phyloP scores from a whole-genome alignment of 345 rosid species.

The Excoecaria agallocha region DNA sequence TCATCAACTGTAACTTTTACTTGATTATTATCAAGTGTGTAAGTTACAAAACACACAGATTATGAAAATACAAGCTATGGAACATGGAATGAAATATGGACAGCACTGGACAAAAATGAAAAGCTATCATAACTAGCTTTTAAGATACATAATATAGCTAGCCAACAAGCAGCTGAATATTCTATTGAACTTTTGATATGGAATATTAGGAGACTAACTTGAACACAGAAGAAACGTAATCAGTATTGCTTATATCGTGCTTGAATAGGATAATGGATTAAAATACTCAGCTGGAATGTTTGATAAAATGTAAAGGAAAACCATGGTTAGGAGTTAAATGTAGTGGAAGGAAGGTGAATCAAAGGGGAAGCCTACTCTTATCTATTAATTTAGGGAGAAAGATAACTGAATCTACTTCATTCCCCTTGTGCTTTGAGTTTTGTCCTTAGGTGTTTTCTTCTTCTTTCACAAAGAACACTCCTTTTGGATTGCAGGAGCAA shows the following conservation, averaged over 20 bases:
- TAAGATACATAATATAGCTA: not conserved
- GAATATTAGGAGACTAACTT: not conserved
- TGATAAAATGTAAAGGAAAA: not conserved
- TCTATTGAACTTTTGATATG: not conserved
- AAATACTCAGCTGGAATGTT: not conserved
- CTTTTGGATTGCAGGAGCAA: constrained; percentile 60
- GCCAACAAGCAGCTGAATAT: not conserved
- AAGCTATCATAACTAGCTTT: not conserved
- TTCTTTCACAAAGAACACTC: not conserved
- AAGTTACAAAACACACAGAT: not conserved
- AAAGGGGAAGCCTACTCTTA: not conserved
- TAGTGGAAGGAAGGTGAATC: not conserved
- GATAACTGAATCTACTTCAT: not conserved
- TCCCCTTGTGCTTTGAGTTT: not conserved
- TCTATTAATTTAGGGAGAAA: not conserved
- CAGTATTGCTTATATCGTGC: not conserved
- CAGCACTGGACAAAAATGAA: not conserved
- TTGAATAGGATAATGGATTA: not conserved
- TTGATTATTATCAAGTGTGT: not conserved
- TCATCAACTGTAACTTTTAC: not conserved
- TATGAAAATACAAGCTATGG: not conserved
- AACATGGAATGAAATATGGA: too few relatives aligned
- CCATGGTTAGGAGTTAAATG: not conserved
- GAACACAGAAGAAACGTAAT: not conserved
- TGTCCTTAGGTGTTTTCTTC: not conserved